Base-by-base conservation (phyloP, 2,329 filamentous ascomycete genomes). In the Botrytis galanthina region DNA sequence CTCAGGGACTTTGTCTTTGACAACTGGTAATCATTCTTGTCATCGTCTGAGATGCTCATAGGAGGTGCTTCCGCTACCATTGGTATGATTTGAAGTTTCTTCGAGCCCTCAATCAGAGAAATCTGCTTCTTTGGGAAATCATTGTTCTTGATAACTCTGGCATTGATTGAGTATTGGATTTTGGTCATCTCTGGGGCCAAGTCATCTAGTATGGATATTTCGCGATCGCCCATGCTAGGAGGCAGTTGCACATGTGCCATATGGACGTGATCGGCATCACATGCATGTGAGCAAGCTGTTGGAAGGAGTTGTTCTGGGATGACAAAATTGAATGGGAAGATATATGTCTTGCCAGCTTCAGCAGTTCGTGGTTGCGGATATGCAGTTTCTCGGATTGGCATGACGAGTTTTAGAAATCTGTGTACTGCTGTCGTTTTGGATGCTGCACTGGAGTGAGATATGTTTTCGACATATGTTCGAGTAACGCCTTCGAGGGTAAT, bases 321-420 rank as follows among this genome's bases (percentile, higher is more conserved):
- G 18, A 79, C 80, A 72, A 81, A 81, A 74, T 81, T 79, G 76
- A 79, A 81, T 3, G 78, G 76, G 37, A 81, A 80, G 9, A 68
- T 77, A 60, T 80, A 79, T 18, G 77, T 81, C 32, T 74, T 75
- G 9, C 80, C 80, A 32, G 79, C 78, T 70, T 80, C 79, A 29
- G 77, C 78, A 48, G 81, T 74, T 71, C 78, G 73, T 64, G 77
- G 77, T 62, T 77, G 77, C 57, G 80, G 78, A 68, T 81, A 81
- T 1, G 76, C 72, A 16, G 75, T 74, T 42, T 80, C 77, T 61
- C 72, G 68, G 37, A 81, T 75, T n/a, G 80, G 80, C 80, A 81
- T 81, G 48, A 73, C 68, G 67, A 81, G 72, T 42, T 78, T 81
- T 46, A 81, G 73, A 66, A 81, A 81, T 70, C 75, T 79, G 75